Base-by-base conservation (phyloP, 2,329 filamentous ascomycete species). In the Alternaria brassicicola region DNA sequence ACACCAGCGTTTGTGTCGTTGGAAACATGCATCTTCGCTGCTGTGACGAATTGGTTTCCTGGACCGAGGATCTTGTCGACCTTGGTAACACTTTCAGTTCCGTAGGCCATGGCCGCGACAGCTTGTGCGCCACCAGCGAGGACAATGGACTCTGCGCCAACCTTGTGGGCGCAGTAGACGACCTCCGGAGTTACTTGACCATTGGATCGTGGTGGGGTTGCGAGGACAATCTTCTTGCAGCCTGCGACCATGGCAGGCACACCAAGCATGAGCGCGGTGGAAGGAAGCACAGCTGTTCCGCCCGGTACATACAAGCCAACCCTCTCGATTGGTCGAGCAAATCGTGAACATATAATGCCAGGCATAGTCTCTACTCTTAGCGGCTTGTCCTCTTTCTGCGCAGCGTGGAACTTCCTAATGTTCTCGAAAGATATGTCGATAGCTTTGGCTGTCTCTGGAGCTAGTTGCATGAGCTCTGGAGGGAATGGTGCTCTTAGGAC, bases 21-120 rank as follows among this genome's bases (percentile, higher is more conserved):
- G 78, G 90, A 92, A 41, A 99, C 95, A 69, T 93, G 85, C 95
- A 99, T 99, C 86, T 99, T 99, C 51, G 92, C 95, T 0, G 95
- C 95, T 0, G 95, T 99, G 38, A 99, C 95, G 74, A 98, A 99
- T 78, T 98, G 95, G 80, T 99, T 99, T 33, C 95, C 95, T 3
- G 95, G 95, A 0, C 95, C 95, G 12, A 98, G 87, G 68, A 99
- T 97, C 86, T 99, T 99, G 84, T 99, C 95, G 7, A 99, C 95
- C 82, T 99, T 99, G 78, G 84, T 91, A 49, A 99, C 88, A 68
- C 89, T 94, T 79, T 97, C 90, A 0, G 95, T 99, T 46, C 95
- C 95, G 79, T 99, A 99, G 2, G 95, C 95, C 89, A 99, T 90
- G 46, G 95, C 95, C 19, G 94, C 95, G 35, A 99, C 89, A 41